These are phyloP conservation scores for Inonotus obliquus DNA, from an alignment of 1,284 basidiomycete species.

Conservation along the genomic window DNA sequence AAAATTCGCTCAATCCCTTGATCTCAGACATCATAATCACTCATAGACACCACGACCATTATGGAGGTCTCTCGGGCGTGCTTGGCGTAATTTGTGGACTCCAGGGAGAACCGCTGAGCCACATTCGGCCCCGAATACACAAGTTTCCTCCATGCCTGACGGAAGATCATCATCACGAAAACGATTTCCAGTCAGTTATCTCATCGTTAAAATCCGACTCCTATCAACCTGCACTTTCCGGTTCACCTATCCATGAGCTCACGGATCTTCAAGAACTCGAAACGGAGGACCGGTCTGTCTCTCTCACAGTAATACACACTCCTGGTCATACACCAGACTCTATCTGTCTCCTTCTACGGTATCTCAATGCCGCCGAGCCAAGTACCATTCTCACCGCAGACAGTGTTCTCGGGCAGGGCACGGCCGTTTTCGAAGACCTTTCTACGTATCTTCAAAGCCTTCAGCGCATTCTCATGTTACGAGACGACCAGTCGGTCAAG, in stretches of 20 bases:
- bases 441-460: constrained; percentile 68
- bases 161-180: constrained; percentile 25
- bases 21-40: constrained; percentile 87
- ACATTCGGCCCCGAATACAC: constrained; percentile 63
- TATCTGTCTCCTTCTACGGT: constrained; percentile 61
- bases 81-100: constrained; percentile 59
- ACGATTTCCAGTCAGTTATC: constrained; percentile 38
- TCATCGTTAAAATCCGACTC: constrained; percentile 39
- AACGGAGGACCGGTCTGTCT: constrained; percentile 11
- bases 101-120: constrained; percentile 42
- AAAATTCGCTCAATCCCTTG: constrained; percentile 18
- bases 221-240: constrained; percentile 39
- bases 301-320: constrained; percentile 70
- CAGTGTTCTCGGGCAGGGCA: constrained; percentile 88
- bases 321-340: constrained; percentile 93
- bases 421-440: constrained; percentile 87
- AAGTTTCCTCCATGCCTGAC: constrained; percentile 49
- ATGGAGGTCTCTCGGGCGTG: constrained; percentile 71
- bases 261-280: constrained; percentile 47
- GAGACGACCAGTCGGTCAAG: constrained; percentile 23
- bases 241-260: constrained; percentile 51
- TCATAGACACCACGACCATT: constrained; percentile 89
- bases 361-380: constrained; percentile 27
- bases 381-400: constrained; percentile 83
- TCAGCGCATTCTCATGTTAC: constrained; percentile 51